Evolutionary conservation across 2,329 filamentous ascomycete genomes (phyloP), one percentile per base, ranked within the genome.

Genomic region (Cladosporium sp.): DNA sequence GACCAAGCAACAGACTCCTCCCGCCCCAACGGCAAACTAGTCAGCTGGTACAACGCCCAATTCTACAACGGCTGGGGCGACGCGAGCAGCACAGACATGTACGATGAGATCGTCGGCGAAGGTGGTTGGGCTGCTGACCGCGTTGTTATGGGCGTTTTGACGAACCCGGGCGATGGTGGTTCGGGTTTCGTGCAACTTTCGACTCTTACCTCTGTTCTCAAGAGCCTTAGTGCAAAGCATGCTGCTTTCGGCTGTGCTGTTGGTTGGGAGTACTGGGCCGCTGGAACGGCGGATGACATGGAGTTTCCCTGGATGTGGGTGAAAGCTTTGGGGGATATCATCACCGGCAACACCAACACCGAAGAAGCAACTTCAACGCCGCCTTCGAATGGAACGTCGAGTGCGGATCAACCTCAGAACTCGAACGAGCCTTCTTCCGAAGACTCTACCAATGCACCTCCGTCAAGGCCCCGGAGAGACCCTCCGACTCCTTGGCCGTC

Each of bases 61-160:
- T 63, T 62, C 52, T 63, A 64, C 52, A 59, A 60, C 18, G 60
- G 61, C 39, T 63, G 59, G 58, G 62, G 62, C 30, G 57, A 63
- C 35, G 55, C 57, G 7, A 57, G 55, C 25, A 53, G 53, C 5
- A 49, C 60, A 0, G 53, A 43, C 2, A 55, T 56, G 46, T 63
- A 62, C 56, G 55, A 63, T 16, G 49, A 50, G 35, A 61, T 62
- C 30, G 53, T 64, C 39, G 30, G 46, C 19, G 56, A 55, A 35
- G 59, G 57, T 12, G 35, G 38, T 5, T 64, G 55, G 49, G 6
- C 43, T 4, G 48, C 60, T 8, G 48, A 53, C 8, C 54, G 61
- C 4, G 54, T 64, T 15, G 55, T 59, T 6, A 54, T 63, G 43
- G 62, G 62, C 20, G 51, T 63, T 2, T 38, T 64, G 7, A 58